phyloP scores from a whole-genome alignment of 768 basidiomycete species.

The Tricholoma bakamatsutake region DNA sequence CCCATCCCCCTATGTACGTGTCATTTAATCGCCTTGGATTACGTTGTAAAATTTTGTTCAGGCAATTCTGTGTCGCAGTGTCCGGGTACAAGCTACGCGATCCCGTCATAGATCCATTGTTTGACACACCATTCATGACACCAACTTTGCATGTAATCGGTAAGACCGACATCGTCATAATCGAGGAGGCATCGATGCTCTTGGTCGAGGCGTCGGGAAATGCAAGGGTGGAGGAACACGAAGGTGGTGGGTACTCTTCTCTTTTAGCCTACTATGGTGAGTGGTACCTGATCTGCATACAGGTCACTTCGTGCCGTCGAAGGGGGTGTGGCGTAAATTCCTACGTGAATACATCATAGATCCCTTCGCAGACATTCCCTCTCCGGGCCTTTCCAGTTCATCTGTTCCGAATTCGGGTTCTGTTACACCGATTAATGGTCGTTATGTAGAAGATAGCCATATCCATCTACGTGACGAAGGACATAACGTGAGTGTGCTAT shows the following conservation, averaged over 20 bases:
- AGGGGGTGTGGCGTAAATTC: conserved; percentile 71
- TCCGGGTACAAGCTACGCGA: conserved; percentile 61
- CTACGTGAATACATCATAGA: conserved; percentile 58
- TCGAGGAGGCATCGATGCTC: conserved; percentile 56
- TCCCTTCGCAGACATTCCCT: conserved; percentile 40
- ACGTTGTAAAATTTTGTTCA: conserved; percentile 21
- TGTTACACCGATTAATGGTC: conserved; percentile 33
- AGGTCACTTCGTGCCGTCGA: conserved; percentile 86
- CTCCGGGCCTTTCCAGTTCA: conserved; percentile 29
- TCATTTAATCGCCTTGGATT: not conserved
- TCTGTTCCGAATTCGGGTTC: conserved; percentile 42
- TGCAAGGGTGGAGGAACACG: conserved; percentile 67
- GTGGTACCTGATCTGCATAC: not conserved
- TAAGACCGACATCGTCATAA: conserved; percentile 69
- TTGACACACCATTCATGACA: conserved; percentile 50
- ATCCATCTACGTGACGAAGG: no score
- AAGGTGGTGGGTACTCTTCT: conserved; percentile 56
- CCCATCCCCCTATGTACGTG: conserved; percentile 71
- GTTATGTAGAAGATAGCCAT: conserved; percentile 1
- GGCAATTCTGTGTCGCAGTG: conserved; percentile 70
- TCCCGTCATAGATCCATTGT: conserved; percentile 44
- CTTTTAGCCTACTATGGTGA: not conserved
- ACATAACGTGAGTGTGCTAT: not conserved
- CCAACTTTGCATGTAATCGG: conserved; percentile 78
- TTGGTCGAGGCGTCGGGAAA: conserved; percentile 51